Base-by-base conservation (phyloP, 164 flowering plant genomes). In the Berberis vulgaris region DNA sequence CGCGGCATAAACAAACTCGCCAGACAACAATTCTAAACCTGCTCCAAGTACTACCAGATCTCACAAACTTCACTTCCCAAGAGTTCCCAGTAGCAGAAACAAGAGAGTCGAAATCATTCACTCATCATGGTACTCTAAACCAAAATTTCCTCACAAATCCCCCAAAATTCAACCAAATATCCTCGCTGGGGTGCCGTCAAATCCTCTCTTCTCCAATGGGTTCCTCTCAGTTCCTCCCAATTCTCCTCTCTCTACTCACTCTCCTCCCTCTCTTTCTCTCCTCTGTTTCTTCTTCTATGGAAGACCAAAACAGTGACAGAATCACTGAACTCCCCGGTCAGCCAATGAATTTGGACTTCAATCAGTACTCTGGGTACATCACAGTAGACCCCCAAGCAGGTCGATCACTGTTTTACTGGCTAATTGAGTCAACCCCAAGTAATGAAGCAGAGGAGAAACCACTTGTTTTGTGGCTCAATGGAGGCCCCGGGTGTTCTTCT, bases 401-500 rank as follows among this genome's bases (percentile, higher is more conserved):
- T 60, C 77, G 96, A 66, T 92, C 96, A 54, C 74, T 94, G 79
- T 94, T 94, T 78, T 94, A 94, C 76, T 94, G 95, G 95, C 70
- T 90, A 66, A 68, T 78, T 43, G 96, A 94, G 88, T 65, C 98
- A 10, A 83, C 91, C 13, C 50, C 72, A 10, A 69, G 55, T 58
- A 76, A 80, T 5, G 60, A 12, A 6, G 74, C 91, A 8, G 77
- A 76, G 62, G 72, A 87, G n/a, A 83, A 81, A 60, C 97, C 97
- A 13, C 88, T 94, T 0, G 81, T 94, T 7, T 60, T 94, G 78
- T 94, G 98, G 98, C 89, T 94, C 57, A 94, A 86, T 76, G 98
- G 98, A 38, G 98, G 98, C 12, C 98, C 97, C 56, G 98, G 98
- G 49, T 94, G 98, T 71, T 90, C 97, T 10, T 94, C 97, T 50